Evolutionary conservation across 352 stramenopile species (phyloP), one percentile per base, ranked within the genome.

Genomic region (Pythium pyrilobum): DNA sequence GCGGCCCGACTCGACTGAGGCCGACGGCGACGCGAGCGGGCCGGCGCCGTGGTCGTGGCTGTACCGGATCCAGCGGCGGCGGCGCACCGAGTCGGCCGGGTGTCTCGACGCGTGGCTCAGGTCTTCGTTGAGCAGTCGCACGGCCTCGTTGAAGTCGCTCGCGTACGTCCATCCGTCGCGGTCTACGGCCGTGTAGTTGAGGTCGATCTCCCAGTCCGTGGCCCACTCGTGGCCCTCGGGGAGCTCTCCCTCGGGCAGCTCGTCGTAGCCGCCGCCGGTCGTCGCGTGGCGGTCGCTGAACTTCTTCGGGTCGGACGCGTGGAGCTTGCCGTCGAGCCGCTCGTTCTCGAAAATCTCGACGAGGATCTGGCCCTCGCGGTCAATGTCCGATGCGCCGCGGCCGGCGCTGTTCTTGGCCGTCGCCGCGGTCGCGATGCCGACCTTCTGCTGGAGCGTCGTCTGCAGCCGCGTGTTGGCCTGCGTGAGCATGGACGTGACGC

Each of bases 341-440:
- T 95, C 81, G 59, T 95, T 89, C 57, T 95, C 84, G 51, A 85
- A 95, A n/a, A 92, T 75, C 46, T 92, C 79, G 21, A 85, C 74
- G 9, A 88, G 33, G n/a, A 77, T 53, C 59, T 94, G 78, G 1
- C 76, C 77, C 36, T 92, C 79, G 27, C 74, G 75, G 55, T 89
- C 81, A 4, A 86, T 44, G 27, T 87, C 76, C 41, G 71, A 72
- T 59, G 66, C 75, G 23, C 57, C 56, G 27, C 62, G 64, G 27
- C 72, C 62, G 21, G 59, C 33, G 23, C 49, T 47, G 31, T 62
- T 6, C 28, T 57, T 62, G 31, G 38, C 34, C 56, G 41, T 47
- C 39, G 34, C 15, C 36, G 18, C 45, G 44, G 41, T 56, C 47
- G 47, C 51, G 3, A 58, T 58, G 39, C 67, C 56, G 21, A 58